Base-by-base conservation (phyloP, 2,329 filamentous ascomycete species). In the Sclerotinia glacialis region DNA sequence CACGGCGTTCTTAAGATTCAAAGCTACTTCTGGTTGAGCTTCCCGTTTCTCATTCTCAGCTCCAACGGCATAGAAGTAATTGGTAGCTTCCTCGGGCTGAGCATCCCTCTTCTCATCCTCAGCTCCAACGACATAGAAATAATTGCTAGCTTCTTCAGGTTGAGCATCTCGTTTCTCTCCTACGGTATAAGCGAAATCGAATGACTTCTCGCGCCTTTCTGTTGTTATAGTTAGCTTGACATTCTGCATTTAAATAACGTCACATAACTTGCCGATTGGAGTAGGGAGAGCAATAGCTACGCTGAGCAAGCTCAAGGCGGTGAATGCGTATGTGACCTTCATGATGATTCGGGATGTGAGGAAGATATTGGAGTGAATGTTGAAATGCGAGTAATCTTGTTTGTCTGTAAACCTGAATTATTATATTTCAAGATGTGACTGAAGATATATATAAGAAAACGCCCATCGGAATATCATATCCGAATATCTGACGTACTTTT, bases 271-370 rank as follows among this genome's bases (percentile, higher is more conserved):
- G 23, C 56, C 56, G 21, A n/a, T 16, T 60, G 28, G 42, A 34
- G 44, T 47, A 4, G 56, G 56, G 8, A 47, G 40, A 31, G 56
- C 42, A 23, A 60, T n/a, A 23, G 56, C 26, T 34, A 60, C 44
- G 3, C 56, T 18, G 26, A 60, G 56, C 23, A 60, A 47, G 28
- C 56, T 60, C 42, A 60, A 34, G 21, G 34, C 56, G 23, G 56
- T 23, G 2, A 60, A 60, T 60, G 26, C 40, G 12, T 31, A 47
- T 46, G 56, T 37, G 44, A 60, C n/a, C 56, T 60, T 60, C 56
- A 60, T 60, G 42, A 60, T 60, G 56, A 60, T 5, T 40, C 3
- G 12, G 56, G 4, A 28, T 21, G 37, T 44, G 40, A 14, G 18
- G 23, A 40, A 14, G 37, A 12, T 58, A 3, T 21, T 14, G 28